These are phyloP conservation scores for Stemphylium beticola DNA, from an alignment of 2,329 filamentous ascomycete species.

Conservation along the genomic window DNA sequence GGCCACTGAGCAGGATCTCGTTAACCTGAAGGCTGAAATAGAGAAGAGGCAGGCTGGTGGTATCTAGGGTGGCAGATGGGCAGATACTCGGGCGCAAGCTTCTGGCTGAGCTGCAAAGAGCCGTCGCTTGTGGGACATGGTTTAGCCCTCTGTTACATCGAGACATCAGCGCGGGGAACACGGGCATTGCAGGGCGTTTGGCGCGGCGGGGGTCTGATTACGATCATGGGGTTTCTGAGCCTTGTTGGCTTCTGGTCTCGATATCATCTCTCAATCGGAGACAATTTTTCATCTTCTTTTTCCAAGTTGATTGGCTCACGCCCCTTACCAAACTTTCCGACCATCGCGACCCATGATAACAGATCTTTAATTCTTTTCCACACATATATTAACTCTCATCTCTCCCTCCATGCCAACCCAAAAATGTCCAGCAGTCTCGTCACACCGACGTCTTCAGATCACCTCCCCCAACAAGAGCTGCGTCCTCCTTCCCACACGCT, in stretches of 20 bases:
- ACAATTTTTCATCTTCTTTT: too few species aligned
- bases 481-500: too few species aligned
- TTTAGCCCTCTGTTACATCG: not conserved
- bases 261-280: not conserved
- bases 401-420: too few species aligned
- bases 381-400: too few species aligned
- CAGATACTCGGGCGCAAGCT: not conserved
- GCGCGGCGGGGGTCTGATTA: slow-evolving; percentile 6
- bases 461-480: too few species aligned
- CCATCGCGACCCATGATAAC: too few species aligned
- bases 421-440: too few species aligned
- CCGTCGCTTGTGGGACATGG: not conserved
- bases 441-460: too few species aligned
- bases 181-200: slow-evolving; percentile 34
- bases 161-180: not conserved
- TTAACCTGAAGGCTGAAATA: slow-evolving; percentile 50
- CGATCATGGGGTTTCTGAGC: not conserved
- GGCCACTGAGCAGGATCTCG: slow-evolving; percentile 59
- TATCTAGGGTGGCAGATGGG: not conserved
- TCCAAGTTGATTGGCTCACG: too few species aligned
- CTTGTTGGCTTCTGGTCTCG: not conserved
- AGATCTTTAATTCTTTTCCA: too few species aligned
- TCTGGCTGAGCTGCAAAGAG: not conserved
- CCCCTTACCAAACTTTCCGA: too few species aligned
- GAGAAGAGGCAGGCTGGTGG: slow-evolving; percentile 50